Evolutionary conservation across 2,329 filamentous ascomycete genomes (phyloP).

Genomic region (Chaetomiaceae sp.): DNA sequence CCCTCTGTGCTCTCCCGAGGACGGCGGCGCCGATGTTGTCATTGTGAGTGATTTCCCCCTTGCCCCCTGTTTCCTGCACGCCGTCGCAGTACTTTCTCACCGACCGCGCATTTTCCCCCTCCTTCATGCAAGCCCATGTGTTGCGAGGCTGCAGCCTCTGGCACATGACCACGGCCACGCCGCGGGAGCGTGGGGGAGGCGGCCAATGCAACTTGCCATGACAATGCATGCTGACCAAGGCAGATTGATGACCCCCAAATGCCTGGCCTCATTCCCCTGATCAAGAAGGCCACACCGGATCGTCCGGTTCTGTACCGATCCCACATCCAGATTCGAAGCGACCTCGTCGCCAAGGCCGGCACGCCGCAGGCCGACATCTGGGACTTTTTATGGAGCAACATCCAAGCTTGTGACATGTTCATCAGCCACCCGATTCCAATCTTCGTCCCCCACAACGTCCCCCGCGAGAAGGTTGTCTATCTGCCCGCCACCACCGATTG

Average conservation of each 20-base stretch:
- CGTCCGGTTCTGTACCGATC: slow-evolving; percentile 76
- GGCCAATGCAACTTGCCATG: background rate
- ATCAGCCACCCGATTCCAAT: slow-evolving; percentile 74
- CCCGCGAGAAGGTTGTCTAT: slow-evolving; percentile 63
- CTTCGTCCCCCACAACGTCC: slow-evolving; percentile 69
- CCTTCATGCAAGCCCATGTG: slow-evolving; percentile 5
- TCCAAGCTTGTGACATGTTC: slow-evolving; percentile 69
- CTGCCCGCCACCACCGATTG: slow-evolving; percentile 80
- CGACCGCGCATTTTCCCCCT: slow-evolving; percentile 2
- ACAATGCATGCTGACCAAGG: slow-evolving; percentile 16
- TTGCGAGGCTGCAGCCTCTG: slow-evolving; percentile 1
- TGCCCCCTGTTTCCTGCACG: slow-evolving; percentile 1
- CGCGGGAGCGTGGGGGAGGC: slow-evolving; percentile 9
- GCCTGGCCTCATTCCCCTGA: slow-evolving; percentile 71
- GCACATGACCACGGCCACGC: slow-evolving; percentile 13
- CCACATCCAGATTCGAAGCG: slow-evolving; percentile 77
- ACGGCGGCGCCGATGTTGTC: slow-evolving; percentile 72
- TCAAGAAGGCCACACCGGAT: slow-evolving; percentile 66
- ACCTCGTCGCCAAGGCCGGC: slow-evolving; percentile 59
- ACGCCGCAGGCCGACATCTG: slow-evolving; percentile 70
- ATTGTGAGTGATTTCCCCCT: slow-evolving; percentile 43
- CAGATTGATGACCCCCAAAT: slow-evolving; percentile 80
- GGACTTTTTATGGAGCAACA: slow-evolving; percentile 69
- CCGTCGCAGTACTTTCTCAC: slow-evolving; percentile 3
- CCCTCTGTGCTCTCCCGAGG: slow-evolving; percentile 57